Evolutionary conservation across 306 rosid species (phyloP).

Genomic region (Alnus rubra): DNA sequence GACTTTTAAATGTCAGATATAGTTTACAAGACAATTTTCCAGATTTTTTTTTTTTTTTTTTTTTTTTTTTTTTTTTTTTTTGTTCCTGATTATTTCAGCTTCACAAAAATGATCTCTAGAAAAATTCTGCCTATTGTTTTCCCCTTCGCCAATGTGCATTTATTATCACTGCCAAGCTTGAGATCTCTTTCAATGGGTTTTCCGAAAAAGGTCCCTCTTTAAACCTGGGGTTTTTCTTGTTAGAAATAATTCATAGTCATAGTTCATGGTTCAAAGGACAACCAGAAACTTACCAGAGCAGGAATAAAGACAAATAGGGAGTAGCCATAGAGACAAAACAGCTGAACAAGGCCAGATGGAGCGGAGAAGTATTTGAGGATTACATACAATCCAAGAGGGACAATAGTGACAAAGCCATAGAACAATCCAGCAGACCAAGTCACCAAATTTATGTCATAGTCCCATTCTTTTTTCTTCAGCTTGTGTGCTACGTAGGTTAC

Average conservation of each 20-base stretch:
- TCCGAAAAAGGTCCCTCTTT: neutral
- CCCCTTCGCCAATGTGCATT: neutral
- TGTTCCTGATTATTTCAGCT: neutral
- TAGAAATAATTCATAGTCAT: neutral
- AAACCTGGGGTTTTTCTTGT: neutral
- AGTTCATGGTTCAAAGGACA: neutral
- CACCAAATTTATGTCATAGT: conserved; percentile 89
- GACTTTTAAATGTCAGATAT: neutral
- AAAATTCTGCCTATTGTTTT: neutral
- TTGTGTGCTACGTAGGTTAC: conserved; percentile 91
- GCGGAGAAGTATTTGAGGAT: conserved; percentile 91
- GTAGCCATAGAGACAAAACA: conserved; percentile 94
- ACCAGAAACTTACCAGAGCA: conserved; percentile 65
- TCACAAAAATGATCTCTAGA: neutral
- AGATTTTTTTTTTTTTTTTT: neutral
- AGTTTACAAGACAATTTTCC: too few species aligned
- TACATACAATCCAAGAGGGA: conserved; percentile 74
- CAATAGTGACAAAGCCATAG: conserved; percentile 84
- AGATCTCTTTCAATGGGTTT: neutral
- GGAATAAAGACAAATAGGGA: conserved; percentile 90
- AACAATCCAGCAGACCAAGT: conserved; percentile 97
- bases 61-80: neutral
- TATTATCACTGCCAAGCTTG: neutral
- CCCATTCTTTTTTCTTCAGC: conserved; percentile 72
- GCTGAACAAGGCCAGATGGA: conserved; percentile 87